Evolutionary conservation across 441 rosid genomes (phyloP), one percentile per base, ranked within the genome.

Genomic region (Croton setiger): DNA sequence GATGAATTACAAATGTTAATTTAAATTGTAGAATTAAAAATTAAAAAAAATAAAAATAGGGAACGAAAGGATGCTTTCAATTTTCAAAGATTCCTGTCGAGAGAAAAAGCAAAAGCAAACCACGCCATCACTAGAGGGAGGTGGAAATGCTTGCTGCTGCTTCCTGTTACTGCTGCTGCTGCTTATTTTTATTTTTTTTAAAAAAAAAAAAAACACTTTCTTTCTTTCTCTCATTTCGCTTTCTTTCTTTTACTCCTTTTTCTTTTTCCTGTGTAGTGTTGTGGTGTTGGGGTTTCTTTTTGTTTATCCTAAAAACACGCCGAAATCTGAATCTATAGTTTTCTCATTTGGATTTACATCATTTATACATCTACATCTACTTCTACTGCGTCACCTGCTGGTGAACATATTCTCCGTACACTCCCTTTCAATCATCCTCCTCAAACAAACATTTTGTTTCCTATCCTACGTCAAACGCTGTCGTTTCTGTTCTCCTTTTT

Each of bases 1-100:
- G 21, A 51, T 51, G n/a, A n/a, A n/a, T n/a, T n/a, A n/a, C n/a
- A n/a, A n/a, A n/a, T n/a, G n/a, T n/a, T n/a, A n/a, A n/a, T n/a
- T n/a, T n/a, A 9, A 8, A 15, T 6, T n/a, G 48, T 49, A 4
- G n/a, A n/a, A n/a, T n/a, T n/a, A n/a, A n/a, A n/a, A n/a, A n/a
- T n/a, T n/a, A 27, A 13, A 56, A 45, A 45, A 45, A 45, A 45
- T 9, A 45, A 45, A 7, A 45, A 45, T 45, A 9, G 12, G 7
- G 14, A 3, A 9, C 7, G 51, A 18, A 8, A 72, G 12, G 69
- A 67, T 41, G 82, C 74, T 85, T 82, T 80, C 67, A 74, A 84
- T 80, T 83, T 83, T 73, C 80, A 86, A 86, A 89, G 92, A 89
- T 88, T 89, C 92, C 84, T 77, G 82, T 75, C 82, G 71, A 80